Evolutionary conservation across 2,329 filamentous ascomycete species (phyloP).

Genomic region (Colletotrichum orbiculare): DNA sequence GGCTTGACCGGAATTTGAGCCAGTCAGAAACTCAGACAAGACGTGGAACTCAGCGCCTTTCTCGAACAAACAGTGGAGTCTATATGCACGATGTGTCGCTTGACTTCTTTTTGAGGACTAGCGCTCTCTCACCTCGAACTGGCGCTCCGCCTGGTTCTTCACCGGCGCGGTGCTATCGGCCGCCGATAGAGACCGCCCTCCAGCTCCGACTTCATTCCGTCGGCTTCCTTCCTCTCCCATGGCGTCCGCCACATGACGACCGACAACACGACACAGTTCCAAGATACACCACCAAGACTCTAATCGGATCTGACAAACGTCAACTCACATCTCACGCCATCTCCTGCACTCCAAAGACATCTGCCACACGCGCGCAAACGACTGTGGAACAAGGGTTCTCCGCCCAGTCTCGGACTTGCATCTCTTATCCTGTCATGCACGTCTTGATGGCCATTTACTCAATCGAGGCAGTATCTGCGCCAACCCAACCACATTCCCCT

Average conservation of each 20-base stretch:
- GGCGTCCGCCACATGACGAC: conserved; percentile 31
- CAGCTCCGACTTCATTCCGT: conserved; percentile 16
- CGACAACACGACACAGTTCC: conserved; percentile 11
- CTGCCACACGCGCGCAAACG: no score
- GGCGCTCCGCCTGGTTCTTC: background rate
- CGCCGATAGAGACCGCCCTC: conserved; percentile 1
- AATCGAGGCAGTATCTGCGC: conserved; percentile 31
- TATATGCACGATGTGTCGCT: conserved; percentile 40
- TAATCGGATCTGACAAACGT: background rate
- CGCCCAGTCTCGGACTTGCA: conserved; percentile 10
- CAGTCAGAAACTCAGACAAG: background rate
- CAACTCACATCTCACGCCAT: no score
- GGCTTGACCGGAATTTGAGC: background rate
- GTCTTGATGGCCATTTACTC: conserved; percentile 30
- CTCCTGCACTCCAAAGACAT: no score
- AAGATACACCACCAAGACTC: no score
- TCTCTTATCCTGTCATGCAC: conserved; percentile 29
- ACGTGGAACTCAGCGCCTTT: conserved; percentile 3
- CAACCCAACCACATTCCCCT: conserved; percentile 10
- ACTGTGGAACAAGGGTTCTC: no score
- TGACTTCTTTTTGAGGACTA: conserved; percentile 47
- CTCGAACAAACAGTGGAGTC: background rate
- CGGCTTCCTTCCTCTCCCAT: background rate
- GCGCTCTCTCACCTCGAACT: conserved; percentile 18
- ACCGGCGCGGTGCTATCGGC: conserved; percentile 17